Conservation (phyloP, 78 protist species). For the Planoprotostelium fungivorum region DNA sequence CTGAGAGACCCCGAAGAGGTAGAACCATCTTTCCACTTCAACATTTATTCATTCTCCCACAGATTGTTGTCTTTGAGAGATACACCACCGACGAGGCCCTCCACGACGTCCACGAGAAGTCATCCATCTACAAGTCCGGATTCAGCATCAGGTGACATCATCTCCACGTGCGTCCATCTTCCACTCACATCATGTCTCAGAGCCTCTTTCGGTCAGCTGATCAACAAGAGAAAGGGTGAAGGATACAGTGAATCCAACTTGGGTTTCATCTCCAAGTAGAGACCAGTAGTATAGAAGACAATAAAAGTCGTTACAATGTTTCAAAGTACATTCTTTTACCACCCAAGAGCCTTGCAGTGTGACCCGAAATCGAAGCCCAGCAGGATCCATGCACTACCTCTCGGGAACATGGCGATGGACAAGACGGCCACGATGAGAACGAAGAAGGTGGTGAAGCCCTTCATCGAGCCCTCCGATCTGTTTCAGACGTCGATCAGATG, state of each 20-base stretch:
- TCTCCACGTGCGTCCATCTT: neutral
- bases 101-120: neutral
- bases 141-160: slow-evolving; percentile 1
- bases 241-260: neutral
- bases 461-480: neutral
- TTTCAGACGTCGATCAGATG: neutral
- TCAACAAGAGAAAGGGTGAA: neutral
- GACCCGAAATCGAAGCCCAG: neutral
- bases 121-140: neutral
- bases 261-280: no score
- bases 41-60: no score
- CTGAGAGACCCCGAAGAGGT: neutral
- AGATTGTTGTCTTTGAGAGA: neutral
- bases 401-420: neutral
- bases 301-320: no score
- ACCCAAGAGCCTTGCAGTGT: no score
- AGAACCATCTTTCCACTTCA: no score
- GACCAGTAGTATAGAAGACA: no score
- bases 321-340: no score
- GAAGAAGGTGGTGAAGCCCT: neutral
- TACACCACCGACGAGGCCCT: neutral
- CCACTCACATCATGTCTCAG: neutral
- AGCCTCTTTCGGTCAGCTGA: neutral
- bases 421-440: neutral
- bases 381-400: neutral